Conservation (phyloP, 805 yeast species). For the Candida pseudofarinosa region DNA sequence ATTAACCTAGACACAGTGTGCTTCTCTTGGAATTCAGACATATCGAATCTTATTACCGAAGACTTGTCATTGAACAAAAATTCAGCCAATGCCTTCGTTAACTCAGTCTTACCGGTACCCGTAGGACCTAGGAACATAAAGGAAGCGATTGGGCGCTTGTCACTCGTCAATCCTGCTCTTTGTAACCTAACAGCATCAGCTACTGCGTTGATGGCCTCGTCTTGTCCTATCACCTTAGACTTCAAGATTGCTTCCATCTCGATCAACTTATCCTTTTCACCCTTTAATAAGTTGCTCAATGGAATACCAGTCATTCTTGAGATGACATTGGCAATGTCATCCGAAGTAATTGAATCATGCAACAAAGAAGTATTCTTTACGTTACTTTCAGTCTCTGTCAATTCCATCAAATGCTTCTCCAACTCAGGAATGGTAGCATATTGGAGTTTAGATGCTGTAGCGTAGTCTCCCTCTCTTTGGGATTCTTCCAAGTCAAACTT, state of each 20-base stretch:
- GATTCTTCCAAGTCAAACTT: constrained; percentile 76
- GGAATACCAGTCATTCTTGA: constrained; percentile 97
- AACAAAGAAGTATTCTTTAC: constrained; percentile 38
- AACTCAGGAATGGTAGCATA: constrained; percentile 82
- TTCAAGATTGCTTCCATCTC: constrained; percentile 81
- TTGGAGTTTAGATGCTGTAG: constrained; percentile 82
- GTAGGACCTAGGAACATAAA: constrained; percentile 98
- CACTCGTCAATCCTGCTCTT: constrained; percentile 93
- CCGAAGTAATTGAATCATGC: constrained; percentile 91
- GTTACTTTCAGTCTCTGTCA: constrained; percentile 32
- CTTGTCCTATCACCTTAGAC: constrained; percentile 88
- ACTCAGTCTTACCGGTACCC: constrained; percentile 97
- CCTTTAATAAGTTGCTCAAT: constrained; percentile 82
- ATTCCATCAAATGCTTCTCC: constrained; percentile 54
- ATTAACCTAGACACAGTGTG: constrained; percentile 86
- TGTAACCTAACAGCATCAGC: constrained; percentile 94
- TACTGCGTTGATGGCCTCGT: constrained; percentile 85
- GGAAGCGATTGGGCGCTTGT: constrained; percentile 92
- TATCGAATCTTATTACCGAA: constrained; percentile 87
- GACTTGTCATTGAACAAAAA: constrained; percentile 86
- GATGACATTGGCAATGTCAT: constrained; percentile 89
- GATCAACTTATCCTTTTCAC: constrained; percentile 86
- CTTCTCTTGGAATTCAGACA: constrained; percentile 97
- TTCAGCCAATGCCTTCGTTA: constrained; percentile 88
- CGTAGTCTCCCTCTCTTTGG: constrained; percentile 83